A percentile compares a stretch with the other conserved stretches of the same genome.
Evolutionary conservation across 2,329 filamentous ascomycete species (phyloP).

Genomic region (Hypoxylon sp.): DNA sequence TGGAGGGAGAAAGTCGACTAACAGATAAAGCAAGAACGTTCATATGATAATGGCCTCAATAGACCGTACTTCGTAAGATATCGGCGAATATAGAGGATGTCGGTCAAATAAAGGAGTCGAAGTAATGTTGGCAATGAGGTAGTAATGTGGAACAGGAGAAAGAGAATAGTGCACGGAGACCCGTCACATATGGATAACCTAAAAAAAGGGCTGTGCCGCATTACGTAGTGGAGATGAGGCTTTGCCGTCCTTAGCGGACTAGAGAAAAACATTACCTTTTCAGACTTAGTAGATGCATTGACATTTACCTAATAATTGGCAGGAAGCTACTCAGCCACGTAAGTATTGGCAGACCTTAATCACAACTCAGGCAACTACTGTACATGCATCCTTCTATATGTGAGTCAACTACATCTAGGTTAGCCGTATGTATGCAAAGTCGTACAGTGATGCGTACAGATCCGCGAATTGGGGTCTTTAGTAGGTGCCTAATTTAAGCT

Average conservation of each 20-base stretch:
- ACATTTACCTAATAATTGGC: slow-evolving; percentile 16
- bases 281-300: slow-evolving; percentile 14
- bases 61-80: slow-evolving; percentile 10
- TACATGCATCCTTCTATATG: background rate
- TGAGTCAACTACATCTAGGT: background rate
- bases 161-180: slow-evolving; percentile 22
- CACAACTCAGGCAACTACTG: background rate
- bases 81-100: slow-evolving; percentile 15
- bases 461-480: slow-evolving; percentile 15
- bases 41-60: slow-evolving; percentile 12
- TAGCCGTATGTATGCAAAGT: slow-evolving; percentile 6
- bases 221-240: slow-evolving; percentile 37
- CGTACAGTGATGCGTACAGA: slow-evolving; percentile 8
- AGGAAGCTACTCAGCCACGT: slow-evolving; percentile 9
- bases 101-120: slow-evolving; percentile 22
- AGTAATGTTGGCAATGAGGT: slow-evolving; percentile 10
- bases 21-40: background rate
- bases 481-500: slow-evolving; percentile 26
- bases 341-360: slow-evolving; percentile 1
- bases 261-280: slow-evolving; percentile 29
- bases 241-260: slow-evolving; percentile 32
- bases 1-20: background rate
- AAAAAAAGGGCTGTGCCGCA: slow-evolving; percentile 33
- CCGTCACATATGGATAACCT: slow-evolving; percentile 23
- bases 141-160: slow-evolving; percentile 30